Base-by-base conservation (phyloP, 108 stramenopile genomes). In the Conticribra weissflogii region DNA sequence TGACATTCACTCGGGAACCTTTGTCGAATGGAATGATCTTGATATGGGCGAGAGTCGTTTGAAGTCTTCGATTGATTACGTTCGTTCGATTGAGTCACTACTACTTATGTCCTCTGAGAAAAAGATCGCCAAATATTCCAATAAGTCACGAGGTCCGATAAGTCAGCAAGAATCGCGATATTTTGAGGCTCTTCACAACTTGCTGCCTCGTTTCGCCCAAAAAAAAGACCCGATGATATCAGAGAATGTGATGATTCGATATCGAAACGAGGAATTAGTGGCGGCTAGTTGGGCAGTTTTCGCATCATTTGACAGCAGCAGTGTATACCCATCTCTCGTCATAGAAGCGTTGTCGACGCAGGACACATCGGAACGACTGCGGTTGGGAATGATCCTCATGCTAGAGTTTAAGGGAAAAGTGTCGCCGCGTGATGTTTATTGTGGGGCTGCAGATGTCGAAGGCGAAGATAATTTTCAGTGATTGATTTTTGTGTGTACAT, bases 281-380 rank as follows among this genome's bases (percentile, higher is more conserved):
- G 73, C 73, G 25, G 45, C 62, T 18, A 70, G 76, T 51, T 78
- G 76, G 76, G 68, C 68, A 28, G 55, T 49, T 16, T 59, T 70
- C 22, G 47, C 76, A 27, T 19, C 62, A 3, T 16, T 55, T n/a
- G 63, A 63, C 12, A 59, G 52, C 47, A 48, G 25, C 15, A n/a
- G 18, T 22, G 31, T 33, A 28, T 34, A 59, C 49, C 49, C 62
- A 18, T 64, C 69, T 21, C 24, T 71, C 15, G 55, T 71, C 12
- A 34, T 53, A 17, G 58, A 47, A 34, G 77, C 77, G 18, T 17
- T 78, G 1, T 21, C 57, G 16, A 78, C 77, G 16, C 59, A 61
- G 15, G 49, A 71, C 64, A 71, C 64, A 9, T 34, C 47, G 60
- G 77, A 71, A 46, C 63, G 77, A 49, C 59, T 78, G 45, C 77